phyloP scores from a whole-genome alignment of 352 stramenopile genomes.

The Pythium guiyangense region DNA sequence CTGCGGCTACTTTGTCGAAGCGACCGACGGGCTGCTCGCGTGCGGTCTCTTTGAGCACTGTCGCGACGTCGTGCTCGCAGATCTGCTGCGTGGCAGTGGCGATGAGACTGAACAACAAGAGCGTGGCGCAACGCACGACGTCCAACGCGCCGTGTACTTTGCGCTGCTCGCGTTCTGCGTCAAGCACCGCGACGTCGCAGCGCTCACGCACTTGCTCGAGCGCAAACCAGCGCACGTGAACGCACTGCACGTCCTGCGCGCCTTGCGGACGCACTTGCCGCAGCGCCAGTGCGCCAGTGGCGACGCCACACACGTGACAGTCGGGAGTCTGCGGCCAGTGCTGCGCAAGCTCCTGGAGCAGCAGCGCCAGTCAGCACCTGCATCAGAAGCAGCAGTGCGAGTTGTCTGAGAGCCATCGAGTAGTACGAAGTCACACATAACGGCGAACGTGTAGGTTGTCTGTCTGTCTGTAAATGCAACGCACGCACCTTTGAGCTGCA shows the following conservation, averaged over 20 bases:
- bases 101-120: neutral
- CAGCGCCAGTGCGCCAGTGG: slow-evolving; percentile 2
- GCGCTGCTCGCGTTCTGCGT: slow-evolving; percentile 64
- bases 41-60: slow-evolving; percentile 65
- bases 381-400: neutral
- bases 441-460: too few relatives aligned
- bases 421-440: too few relatives aligned
- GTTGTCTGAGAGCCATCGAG: too few relatives aligned
- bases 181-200: slow-evolving; percentile 27
- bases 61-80: slow-evolving; percentile 30
- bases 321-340: slow-evolving; percentile 41
- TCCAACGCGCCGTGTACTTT: slow-evolving; percentile 52
- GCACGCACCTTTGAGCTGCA: too few relatives aligned
- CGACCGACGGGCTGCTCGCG: slow-evolving; percentile 47
- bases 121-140: slow-evolving; percentile 4
- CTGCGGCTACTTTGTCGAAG: slow-evolving; percentile 49
- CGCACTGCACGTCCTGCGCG: slow-evolving; percentile 49
- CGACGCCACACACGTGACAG: slow-evolving; percentile 27
- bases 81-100: neutral
- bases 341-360: slow-evolving; percentile 38
- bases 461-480: too few relatives aligned
- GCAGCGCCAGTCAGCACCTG: too few relatives aligned
- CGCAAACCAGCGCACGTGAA: slow-evolving; percentile 54
- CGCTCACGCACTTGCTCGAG: slow-evolving; percentile 44
- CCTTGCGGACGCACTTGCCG: slow-evolving; percentile 33